Evolutionary conservation across 192 early-diverging fungal species (phyloP), one percentile per base, ranked within the genome.

Genomic region (Mortierella hygrophila): DNA sequence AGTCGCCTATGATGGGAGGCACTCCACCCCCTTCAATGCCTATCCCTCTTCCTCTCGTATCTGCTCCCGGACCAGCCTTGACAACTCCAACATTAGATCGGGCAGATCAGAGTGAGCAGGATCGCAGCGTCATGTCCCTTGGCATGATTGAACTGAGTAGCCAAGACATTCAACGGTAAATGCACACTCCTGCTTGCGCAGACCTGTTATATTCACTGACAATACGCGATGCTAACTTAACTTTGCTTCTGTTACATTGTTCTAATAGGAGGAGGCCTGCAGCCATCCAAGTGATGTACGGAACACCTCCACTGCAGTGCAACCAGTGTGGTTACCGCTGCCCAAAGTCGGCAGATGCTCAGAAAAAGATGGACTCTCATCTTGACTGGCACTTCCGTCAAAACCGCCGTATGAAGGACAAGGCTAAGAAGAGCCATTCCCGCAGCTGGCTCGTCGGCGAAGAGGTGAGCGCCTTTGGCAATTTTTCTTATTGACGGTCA

Each of bases 371-470:
- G 92, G 92, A 93, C 73, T 89, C 91, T 55, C 98, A 99, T 88
- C 75, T 99, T 44, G 97, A 99, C 79, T 98, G 96, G 93, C 98
- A 99, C 89, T 99, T 98, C 88, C 91, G 98, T 44, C 96, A 97
- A 88, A 99, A 99, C 87, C 90, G 95, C 69, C 92, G 97, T 44
- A 85, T 95, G 76, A 95, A 95, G 86, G 96, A 98, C 74, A 92
- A 94, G 76, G 94, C 90, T n/a, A 95, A 95, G 78, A 93, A 94
- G 55, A 94, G 95, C n/a, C 86, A 96, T 60, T 94, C 94, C 42
- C 93, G 97, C 49, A 96, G 95, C 49, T 99, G 97, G 97, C 97
- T 96, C 88, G 88, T 97, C 0, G 88, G 75, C 37, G 95, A 95
- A 75, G 89, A 93, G 47, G 93, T 87, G 47, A 89, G 60, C 6